phyloP scores from a whole-genome alignment of 176 grass and related monocot species.

The Eleusine coracana region DNA sequence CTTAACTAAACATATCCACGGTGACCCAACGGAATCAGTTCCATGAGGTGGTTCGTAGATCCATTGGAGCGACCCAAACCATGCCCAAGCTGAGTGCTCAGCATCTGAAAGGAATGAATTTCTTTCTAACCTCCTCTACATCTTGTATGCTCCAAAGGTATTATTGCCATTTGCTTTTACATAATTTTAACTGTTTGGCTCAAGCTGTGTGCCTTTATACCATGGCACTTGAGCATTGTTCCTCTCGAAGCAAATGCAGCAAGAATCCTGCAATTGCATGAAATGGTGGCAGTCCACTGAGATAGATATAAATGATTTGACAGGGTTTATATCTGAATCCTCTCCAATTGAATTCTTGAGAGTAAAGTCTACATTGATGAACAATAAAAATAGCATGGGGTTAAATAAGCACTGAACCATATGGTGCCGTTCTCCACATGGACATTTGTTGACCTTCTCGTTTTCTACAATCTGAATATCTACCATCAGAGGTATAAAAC shows the following conservation, averaged over 20 bases:
- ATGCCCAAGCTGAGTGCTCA: not conserved
- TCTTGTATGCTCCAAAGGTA: constrained; percentile 57
- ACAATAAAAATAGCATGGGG: too few species aligned
- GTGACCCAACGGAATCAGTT: too few species aligned
- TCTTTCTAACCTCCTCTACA: constrained; percentile 49
- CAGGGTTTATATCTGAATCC: constrained; percentile 42
- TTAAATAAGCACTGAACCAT: constrained; percentile 3
- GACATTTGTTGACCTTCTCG: too few species aligned
- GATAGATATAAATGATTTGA: constrained; percentile 50
- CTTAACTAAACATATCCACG: too few species aligned
- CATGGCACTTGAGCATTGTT: constrained; percentile 60
- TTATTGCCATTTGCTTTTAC: not conserved
- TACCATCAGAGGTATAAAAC: too few species aligned
- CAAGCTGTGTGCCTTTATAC: constrained; percentile 23
- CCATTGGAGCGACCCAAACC: too few species aligned
- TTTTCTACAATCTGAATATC: too few species aligned
- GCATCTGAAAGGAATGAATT: constrained; percentile 55
- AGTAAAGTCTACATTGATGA: constrained; percentile 46
- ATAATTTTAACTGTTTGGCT: constrained; percentile 1
- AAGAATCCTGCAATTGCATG: constrained; percentile 61
- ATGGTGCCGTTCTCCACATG: too few species aligned
- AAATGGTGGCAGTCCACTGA: constrained; percentile 57
- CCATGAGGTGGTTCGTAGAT: too few species aligned
- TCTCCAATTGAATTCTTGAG: constrained; percentile 45
- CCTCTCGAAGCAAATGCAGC: constrained; percentile 60